Evolutionary conservation across 306 rosid species (phyloP), one percentile per base, ranked within the genome.

Genomic region (Corylus avellana): DNA sequence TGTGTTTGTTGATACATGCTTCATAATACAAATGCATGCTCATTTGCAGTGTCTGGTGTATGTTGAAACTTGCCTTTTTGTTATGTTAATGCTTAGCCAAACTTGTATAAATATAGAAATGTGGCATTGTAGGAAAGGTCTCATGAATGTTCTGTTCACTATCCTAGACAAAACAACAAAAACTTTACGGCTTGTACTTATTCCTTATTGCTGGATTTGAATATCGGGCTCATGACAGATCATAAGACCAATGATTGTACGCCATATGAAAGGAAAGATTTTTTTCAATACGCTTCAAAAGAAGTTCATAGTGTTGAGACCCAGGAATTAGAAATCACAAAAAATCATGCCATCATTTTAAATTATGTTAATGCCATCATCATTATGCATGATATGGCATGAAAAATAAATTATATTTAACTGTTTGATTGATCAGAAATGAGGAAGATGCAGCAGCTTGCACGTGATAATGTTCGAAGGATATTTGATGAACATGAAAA

Each of bases 401-500:
- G 12, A 22, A 50, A 27, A 32, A 32, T 29, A 11, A 44, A 44
- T 54, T 22, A 70, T 63, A 32, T 18, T 78, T 73, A 22, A 22
- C 42, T 11, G 12, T 61, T 56, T 73, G 12, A 20, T 79, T 77
- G 78, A 72, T 69, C 81, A 95, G 99, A 95, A 88, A 83, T 91
- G 14, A 91, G 94, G 87, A 95, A 76, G 62, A 75, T 91, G 87
- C 99, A 93, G 86, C 87, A 86, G 7, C 82, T 76, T 75, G 92
- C 98, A 16, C 92, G 96, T 8, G 78, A 82, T 0, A 89, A 93
- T 76, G 91, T 95, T 70, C 79, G 73, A 46, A 88, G 89, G 86
- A 87, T 93, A 54, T 82, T 95, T 63, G 97, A 86, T 7, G 99
- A 93, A 77, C 98, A 93, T 80, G 98, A 93, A 62, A 93, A 88